Base-by-base conservation (phyloP, 2,329 filamentous ascomycete species). In the Penicillium sp. region DNA sequence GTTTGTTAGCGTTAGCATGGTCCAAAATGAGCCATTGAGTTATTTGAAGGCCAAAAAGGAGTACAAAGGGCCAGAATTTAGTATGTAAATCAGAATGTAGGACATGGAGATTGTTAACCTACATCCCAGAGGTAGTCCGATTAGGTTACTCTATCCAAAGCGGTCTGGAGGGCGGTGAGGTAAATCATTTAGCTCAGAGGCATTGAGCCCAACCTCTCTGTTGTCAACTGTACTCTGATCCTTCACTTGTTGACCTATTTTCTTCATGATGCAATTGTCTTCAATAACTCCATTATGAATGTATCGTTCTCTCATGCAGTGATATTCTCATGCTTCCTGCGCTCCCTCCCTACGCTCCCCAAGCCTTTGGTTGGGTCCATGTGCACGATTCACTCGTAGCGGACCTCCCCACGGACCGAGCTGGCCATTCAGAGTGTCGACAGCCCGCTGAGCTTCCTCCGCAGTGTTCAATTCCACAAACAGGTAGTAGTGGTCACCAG, bases 381-480 rank as follows among this genome's bases (percentile, higher is more conserved):
- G 62, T 20, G 73, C 73, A 50, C 64, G 66, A 51, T 69, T 67
- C 40, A 75, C 70, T 6, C 67, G 65, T 35, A 75, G 53, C 9
- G 59, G 61, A 29, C 62, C 61, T 20, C 71, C 71, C 72, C 72
- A 74, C 4, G 70, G 68, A 3, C 70, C 68, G 42, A 67, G 61
- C 42, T 63, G 58, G 3, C 72, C 71, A 38, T 71, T 67, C 38
- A 81, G 52, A 1, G 68, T 68, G 6, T 72, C 60, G 50, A 80
- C 72, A 20, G 81, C 82, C 8, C 67, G 66, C 29, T 75, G 66
- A 0, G 80, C 81, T 53, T 84, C 78, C 45, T 81, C 76, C 0
- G 69, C 63, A 5, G 74, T 79, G 42, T 70, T 72, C 48, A 86
- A 77, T 58, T 86, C 82, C n/a, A 86, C 80, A 51, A 86, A 86